Evolutionary conservation across 441 rosid species (phyloP), one percentile per base, ranked within the genome.

Genomic region (Erodium trifolium): DNA sequence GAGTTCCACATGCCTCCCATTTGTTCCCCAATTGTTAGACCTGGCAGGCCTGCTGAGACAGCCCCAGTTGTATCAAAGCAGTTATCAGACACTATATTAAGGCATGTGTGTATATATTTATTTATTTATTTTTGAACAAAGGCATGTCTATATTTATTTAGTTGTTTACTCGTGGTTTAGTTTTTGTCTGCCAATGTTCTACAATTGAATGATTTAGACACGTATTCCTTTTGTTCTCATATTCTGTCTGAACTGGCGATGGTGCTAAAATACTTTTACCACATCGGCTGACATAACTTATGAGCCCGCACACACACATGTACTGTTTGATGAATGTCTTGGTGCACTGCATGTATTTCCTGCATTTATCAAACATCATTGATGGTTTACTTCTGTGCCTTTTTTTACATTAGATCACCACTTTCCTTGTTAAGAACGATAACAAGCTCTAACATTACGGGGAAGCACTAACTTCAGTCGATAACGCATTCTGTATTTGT

Each of bases 1-100:
- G 97, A 92, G 78, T 94, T 90, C 82, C 88, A 87, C 77, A 87
- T 92, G 97, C 98, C 96, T 76, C 89, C 97, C 68, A 90, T 88
- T 43, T 93, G 99, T 80, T 93, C 99, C 76, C 91, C 93, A 13
- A 76, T 82, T 69, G 96, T 92, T 78, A 85, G 99, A 68, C 97
- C 94, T 73, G 99, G 97, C 65, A 85, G 97, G 83, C 99, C 96
- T 45, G 92, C 92, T 51, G 96, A 89, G 74, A 85, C 80, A 65
- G 96, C 97, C 66, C 91, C 94, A 0, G 90, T 88, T 72, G 69
- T 85, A 17, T 80, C 98, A 0, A 90, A 92, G 83, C 96, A 90
- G 73, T 78, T 94, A 71, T 82, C 86, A 62, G 94, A 94, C 80
- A 81, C 90, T 3, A 82, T 92, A 76, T 35, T 75, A 69, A 92